Base-by-base conservation (phyloP, 2,329 filamentous ascomycete species). In the Lecanosticta acicola region DNA sequence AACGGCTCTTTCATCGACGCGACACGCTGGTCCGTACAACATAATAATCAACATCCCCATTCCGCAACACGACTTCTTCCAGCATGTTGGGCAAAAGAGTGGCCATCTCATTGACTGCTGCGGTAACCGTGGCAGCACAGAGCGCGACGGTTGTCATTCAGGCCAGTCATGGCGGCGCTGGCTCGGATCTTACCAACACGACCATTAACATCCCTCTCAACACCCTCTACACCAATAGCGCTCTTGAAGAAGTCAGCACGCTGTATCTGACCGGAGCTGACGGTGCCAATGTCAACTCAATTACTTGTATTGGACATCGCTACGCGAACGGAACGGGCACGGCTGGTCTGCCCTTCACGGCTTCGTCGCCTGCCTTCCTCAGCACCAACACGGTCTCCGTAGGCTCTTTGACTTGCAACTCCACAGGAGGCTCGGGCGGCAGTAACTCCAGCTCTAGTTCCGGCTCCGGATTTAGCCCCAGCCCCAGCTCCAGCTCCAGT, bases 331-430 rank as follows among this genome's bases (percentile, higher is more conserved):
- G 45, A 32, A 58, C 56, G 4, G 56, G 49, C 7, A 43, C 32
- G 10, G 57, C 39, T 19, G 59, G 58, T 8, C 21, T 54, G 5
- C 46, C 57, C 3, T 61, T 62, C 51, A 60, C 43, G 14, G 45
- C 39, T 42, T 42, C 44, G 5, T 29, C 17, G 3, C 57, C 58
- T 8, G 54, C 52, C 37, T 41, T 47, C 17, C 48, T 62, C 2
- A 51, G 49, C 32, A 62, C 57, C 19, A 60, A 59, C 35, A 57
- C 54, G 16, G 57, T 59, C 14, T 40, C 46, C 24, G 53, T 62
- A 26, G 58, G 49, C 24, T 55, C 54, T 10, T 35, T 62, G 10
- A 19, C 57, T 13, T 62, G 59, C 43, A 49, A 41, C 17, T 43
- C 32, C 20, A 43, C 37, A 4, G 43, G 35, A 16, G 26, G 14